Evolutionary conservation across 164 flowering plant genomes (phyloP).

Genomic region (Chimonanthus praecox): DNA sequence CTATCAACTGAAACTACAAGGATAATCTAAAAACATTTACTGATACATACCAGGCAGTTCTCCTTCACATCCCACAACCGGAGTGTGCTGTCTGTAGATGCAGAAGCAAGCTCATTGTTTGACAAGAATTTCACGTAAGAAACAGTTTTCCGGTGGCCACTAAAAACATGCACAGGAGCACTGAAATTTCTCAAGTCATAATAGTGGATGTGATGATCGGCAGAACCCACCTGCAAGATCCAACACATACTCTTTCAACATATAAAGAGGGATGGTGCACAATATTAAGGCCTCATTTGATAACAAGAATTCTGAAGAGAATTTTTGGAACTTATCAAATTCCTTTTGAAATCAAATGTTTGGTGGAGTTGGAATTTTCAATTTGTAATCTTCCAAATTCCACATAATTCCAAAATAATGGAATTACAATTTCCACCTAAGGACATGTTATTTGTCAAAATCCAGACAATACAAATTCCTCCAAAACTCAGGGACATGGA

Average conservation of each 20-base stretch:
- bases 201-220: conserved; percentile 91
- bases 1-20: not conserved
- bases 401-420: no score
- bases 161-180: conserved; percentile 78
- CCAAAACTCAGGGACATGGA: no score
- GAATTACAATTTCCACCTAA: no score
- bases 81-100: conserved; percentile 96
- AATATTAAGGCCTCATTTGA: no score
- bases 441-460: no score
- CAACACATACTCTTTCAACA: conserved; percentile 7
- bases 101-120: conserved; percentile 87
- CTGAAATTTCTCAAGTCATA: conserved; percentile 84
- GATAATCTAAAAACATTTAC: not conserved
- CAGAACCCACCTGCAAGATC: conserved; percentile 85
- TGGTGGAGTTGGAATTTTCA: no score
- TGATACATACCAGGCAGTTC: conserved; percentile 53
- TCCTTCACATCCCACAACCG: conserved; percentile 94
- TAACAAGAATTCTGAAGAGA: no score
- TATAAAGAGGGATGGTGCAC: not conserved
- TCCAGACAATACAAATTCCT: no score
- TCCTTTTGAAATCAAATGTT: no score
- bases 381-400: no score
- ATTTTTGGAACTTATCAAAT: no score
- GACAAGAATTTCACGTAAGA: conserved; percentile 97
- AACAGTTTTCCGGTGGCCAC: conserved; percentile 89